Evolutionary conservation across 345 rosid genomes (phyloP).

Genomic region (Capsella bursapastoris): DNA sequence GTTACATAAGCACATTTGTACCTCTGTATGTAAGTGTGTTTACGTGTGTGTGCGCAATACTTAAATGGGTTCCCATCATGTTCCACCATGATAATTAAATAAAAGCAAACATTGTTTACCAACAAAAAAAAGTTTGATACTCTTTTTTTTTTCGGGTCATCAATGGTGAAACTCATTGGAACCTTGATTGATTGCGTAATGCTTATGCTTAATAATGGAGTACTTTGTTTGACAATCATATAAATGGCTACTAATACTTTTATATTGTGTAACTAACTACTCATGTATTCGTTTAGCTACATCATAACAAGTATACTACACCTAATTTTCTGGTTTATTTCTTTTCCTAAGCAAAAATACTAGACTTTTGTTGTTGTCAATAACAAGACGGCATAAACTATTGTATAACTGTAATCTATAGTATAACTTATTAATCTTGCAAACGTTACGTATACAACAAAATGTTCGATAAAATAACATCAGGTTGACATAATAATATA

Average conservation of each 20-base stretch:
- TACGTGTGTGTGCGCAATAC: neutral
- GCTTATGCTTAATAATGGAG: no score
- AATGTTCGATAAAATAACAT: neutral
- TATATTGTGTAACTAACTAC: neutral
- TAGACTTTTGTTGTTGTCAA: neutral
- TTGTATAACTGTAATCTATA: neutral
- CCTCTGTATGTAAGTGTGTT: neutral
- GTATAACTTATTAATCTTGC: neutral
- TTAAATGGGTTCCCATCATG: neutral
- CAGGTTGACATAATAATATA: neutral
- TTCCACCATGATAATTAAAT: neutral
- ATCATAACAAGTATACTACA: neutral
- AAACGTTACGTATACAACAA: neutral
- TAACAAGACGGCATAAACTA: neutral
- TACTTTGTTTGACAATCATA: neutral
- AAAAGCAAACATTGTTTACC: neutral
- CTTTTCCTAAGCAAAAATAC: neutral
- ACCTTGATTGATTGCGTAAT: no score
- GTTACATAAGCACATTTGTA: slow-evolving; percentile 27
- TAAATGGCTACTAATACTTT: neutral
- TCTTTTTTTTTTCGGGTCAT: no score
- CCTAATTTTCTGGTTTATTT: neutral
- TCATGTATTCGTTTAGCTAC: neutral
- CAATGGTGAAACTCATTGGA: no score
- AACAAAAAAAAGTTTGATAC: no score